These are phyloP conservation scores for Coniochaeta prunicola DNA, from an alignment of 2,329 filamentous ascomycete species.

Conservation along the genomic window DNA sequence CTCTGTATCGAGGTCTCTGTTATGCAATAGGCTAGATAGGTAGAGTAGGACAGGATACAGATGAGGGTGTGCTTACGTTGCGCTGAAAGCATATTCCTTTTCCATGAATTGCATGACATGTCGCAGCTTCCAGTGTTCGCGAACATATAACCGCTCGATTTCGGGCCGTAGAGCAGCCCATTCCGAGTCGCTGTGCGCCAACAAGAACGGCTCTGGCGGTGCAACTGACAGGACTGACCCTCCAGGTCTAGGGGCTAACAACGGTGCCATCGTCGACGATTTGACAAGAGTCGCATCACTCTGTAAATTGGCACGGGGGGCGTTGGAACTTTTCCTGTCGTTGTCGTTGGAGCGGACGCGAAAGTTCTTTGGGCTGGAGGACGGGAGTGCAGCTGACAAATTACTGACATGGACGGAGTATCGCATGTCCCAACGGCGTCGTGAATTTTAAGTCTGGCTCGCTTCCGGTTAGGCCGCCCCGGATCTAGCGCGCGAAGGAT, in stretches of 20 bases:
- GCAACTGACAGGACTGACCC: background rate
- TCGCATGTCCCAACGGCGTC: background rate
- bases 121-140: slow-evolving; percentile 11
- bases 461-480: background rate
- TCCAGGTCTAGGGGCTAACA: background rate
- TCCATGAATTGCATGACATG: slow-evolving; percentile 13
- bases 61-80: slow-evolving; percentile 9
- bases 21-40: background rate
- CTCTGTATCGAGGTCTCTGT: background rate
- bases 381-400: background rate
- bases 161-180: slow-evolving; percentile 11
- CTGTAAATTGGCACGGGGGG: background rate
- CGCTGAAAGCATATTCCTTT: slow-evolving; percentile 10
- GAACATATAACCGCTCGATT: slow-evolving; percentile 12
- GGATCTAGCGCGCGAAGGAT: background rate
- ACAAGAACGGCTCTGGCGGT: background rate
- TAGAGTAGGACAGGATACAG: background rate
- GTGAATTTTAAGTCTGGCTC: background rate
- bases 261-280: background rate
- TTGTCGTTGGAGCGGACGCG: background rate
- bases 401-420: background rate
- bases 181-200: slow-evolving; percentile 9
- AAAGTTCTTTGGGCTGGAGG: background rate
- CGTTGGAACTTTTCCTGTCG: background rate
- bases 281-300: background rate